Percentiles rank a stretch among this genome's conserved stretches.
Evolutionary conservation across 2,329 filamentous ascomycete species (phyloP).

Genomic region (Verticillium longisporum): DNA sequence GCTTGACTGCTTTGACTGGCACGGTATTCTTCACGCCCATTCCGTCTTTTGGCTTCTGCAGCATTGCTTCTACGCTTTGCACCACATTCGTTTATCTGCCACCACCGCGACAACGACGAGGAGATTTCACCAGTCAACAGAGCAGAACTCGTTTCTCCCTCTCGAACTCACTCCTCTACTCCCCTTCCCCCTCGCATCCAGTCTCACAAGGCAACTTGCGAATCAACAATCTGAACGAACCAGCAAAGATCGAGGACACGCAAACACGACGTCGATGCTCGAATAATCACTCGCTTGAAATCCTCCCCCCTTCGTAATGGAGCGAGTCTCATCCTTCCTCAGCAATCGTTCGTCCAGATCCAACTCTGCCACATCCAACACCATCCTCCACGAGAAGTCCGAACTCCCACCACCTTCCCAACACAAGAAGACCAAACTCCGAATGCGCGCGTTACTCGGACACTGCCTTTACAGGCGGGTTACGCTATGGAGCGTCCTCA

Average conservation of each 20-base stretch:
- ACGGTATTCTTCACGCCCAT: not conserved
- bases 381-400: not conserved
- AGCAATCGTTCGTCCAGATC: constrained; percentile 12
- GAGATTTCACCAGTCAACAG: not conserved
- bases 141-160: too few species aligned
- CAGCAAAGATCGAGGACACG: not conserved
- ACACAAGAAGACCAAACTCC: constrained; percentile 27
- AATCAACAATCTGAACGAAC: not conserved
- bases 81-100: not conserved
- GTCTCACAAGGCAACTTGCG: not conserved
- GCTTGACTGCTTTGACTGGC: not conserved
- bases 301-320: constrained; percentile 4
- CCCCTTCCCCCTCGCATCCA: not conserved
- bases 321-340: constrained; percentile 12
- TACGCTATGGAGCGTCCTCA: constrained; percentile 40
- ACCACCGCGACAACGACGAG: not conserved
- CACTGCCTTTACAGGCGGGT: constrained; percentile 47
- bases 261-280: not conserved
- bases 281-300: not conserved
- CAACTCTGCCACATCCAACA: constrained; percentile 5
- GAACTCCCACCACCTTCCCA: not conserved
- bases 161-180: not conserved
- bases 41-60: not conserved
- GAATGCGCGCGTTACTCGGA: constrained; percentile 38
- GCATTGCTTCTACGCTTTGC: not conserved